Base-by-base conservation (phyloP, 176 grass and related monocot species). In the Ensete ventricosum region DNA sequence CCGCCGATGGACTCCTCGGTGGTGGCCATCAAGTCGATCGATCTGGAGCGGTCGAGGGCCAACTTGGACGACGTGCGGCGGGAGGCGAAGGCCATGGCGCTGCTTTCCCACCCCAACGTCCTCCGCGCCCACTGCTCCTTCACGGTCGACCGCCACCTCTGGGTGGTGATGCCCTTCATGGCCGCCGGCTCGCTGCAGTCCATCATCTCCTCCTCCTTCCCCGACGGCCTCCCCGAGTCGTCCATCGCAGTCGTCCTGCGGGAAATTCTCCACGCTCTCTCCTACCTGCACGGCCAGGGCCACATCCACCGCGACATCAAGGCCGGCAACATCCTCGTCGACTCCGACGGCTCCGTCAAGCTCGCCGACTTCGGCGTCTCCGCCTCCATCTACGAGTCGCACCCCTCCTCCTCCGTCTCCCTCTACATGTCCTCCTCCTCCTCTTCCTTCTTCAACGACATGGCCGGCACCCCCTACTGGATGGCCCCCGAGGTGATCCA, bases 141-240 rank as follows among this genome's bases (percentile, higher is more conserved):
- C 87, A 90, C 88, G 2, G 93, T 96, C 6, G 87, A 87, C 53
- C 89, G 48, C 70, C 83, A 92, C 74, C 81, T 96, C 0, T 96
- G 93, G 93, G 93, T 96, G 2, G 87, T 96, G 53, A 96, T 96
- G 93, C 93, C 93, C 1, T 96, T 96, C 82, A 96, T 96, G 93
- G 93, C 50, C 9, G 89, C 89, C 22, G 93, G 93, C 0, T 96
- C 93, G 1, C 78, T 96, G 23, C 89, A 92, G 53, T 96, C 89
- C 73, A 96, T 92, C 83, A 81, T 96, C 2, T 69, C 76, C 62
- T 85, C 88, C 23, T 73, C 87, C 0, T 96, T 86, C 81, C 78
- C 87, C 2, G 89, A 84, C 27, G 93, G 93, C 58, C 66, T 96
- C 25, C 81, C 89, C 0, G 89, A 96, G 81, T 83, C 80, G 2